phyloP scores from a whole-genome alignment of 1,284 basidiomycete genomes.

The Blastosporella zonata region DNA sequence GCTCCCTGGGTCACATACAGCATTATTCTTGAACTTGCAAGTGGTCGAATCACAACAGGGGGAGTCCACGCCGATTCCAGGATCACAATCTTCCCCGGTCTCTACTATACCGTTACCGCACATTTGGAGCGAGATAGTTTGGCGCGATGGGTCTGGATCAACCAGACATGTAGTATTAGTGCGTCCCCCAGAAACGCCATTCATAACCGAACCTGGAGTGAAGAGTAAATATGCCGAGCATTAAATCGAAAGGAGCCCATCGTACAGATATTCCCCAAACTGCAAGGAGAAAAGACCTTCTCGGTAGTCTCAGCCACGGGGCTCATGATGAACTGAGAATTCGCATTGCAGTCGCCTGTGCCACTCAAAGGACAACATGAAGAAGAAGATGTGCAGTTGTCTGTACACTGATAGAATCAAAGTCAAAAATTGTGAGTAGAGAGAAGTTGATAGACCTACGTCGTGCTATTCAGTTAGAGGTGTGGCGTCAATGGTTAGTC shows the following conservation, averaged over 20 bases:
- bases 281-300: slow-evolving; percentile 75
- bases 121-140: slow-evolving; percentile 63
- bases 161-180: slow-evolving; percentile 63
- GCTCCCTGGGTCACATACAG: slow-evolving; percentile 80
- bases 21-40: slow-evolving; percentile 73
- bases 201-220: slow-evolving; percentile 57
- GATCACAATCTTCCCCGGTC: slow-evolving; percentile 84
- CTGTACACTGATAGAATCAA: slow-evolving; percentile 48
- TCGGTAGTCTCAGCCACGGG: slow-evolving; percentile 69
- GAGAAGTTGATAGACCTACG: slow-evolving; percentile 34
- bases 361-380: slow-evolving; percentile 72
- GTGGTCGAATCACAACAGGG: slow-evolving; percentile 77
- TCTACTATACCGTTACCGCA: slow-evolving; percentile 82
- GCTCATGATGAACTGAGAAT: slow-evolving; percentile 77
- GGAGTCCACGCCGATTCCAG: slow-evolving; percentile 61
- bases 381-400: slow-evolving; percentile 54
- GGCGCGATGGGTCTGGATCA: slow-evolving; percentile 44
- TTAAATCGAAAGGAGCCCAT: slow-evolving; percentile 12
- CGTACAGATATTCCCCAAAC: slow-evolving; percentile 84
- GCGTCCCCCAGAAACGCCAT: slow-evolving; percentile 33
- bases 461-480: slow-evolving; percentile 47
- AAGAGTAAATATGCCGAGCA: slow-evolving; percentile 4
- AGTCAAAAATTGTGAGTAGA: slow-evolving; percentile 8
- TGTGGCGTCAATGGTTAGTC: slow-evolving; percentile 12
- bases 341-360: slow-evolving; percentile 61